Base-by-base conservation (phyloP, 331 rosid species). In the Spiraea crenata region DNA sequence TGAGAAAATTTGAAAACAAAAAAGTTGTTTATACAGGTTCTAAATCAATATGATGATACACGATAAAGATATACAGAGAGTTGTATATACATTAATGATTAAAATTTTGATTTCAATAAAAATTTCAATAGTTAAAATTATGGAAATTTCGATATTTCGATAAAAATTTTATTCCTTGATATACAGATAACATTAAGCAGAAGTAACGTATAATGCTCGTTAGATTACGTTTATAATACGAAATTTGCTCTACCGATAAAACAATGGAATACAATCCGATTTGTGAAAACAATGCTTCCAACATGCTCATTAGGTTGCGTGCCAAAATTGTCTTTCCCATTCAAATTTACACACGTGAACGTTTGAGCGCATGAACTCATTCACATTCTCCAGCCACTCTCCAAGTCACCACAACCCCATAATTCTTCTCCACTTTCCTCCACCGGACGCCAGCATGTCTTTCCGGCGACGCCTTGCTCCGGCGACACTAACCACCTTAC, bases 401-500 rank as follows among this genome's bases (percentile, higher is more conserved):
- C 35, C 41, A 14, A 50, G 37, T 63, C 34, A 2, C 25, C 31
- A 38, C 17, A 17, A 19, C 52, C 3, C 38, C 40, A 1, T 12
- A 51, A 17, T 46, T 35, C 4, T 4, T 49, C 70, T 14, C 12
- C 49, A 10, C 14, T 44, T 10, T 4, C 45, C 17, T 62, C 40
- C 46, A 49, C 19, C 38, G 45, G 58, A 76, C 69, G 54, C 31
- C 31, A 25, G 59, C 85, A 84, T 86, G 92, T 31, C 15, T 47
- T 56, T 77, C 87, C 69, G 81, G 19, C 80, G 6, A 31, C 39
- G 80, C 13, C 71, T 59, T 12, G 54, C 44, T 2, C 66, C 56
- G 37, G 1, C 64, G 7, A 37, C 61, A 13, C 20, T 20, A 59
- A 37, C 58, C 4, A 9, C 60, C 82, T 76, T 71, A 74, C 64